Base-by-base conservation (phyloP, 129 eudicot species). In the Smallanthus sonchifolius region DNA sequence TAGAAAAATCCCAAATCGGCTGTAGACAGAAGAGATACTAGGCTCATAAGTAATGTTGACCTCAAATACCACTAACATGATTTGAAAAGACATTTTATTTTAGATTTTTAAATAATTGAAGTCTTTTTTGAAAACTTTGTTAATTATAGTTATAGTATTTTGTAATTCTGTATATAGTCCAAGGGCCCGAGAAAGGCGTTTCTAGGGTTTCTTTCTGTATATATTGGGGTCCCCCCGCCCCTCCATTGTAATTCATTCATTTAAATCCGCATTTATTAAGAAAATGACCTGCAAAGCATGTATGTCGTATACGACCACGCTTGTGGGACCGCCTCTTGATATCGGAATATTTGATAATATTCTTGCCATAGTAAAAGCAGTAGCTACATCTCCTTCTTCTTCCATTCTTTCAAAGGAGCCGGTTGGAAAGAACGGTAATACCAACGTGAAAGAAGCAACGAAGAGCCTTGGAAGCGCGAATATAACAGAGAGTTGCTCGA, bases 301-400 rank as follows among this genome's bases (percentile, higher is more conserved):
- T 73, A 92, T 92, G 76, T 92, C 97, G 72, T 89, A 92, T 30
- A 92, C 82, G 45, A 89, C 97, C 65, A 92, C 77, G 79, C 97
- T 92, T 69, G 97, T 92, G 15, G 97, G 97, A 52, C 97, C 97
- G 40, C 97, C 97, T 83, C 97, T 92, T 6, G 97, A 92, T 65
- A 82, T 82, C 7, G 97, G 97, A 75, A 82, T 89, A 70, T 87
- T 92, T 32, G 97, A 92, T 51, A 92, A 77, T 71, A 92, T 89
- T 76, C 97, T 83, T 14, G 97, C 97, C 92, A 92, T 83, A 54
- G 97, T 92, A 70, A 87, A 92, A 34, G 97, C 97, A 68, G 97
- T 92, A 34, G 97, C 97, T 16, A 92, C 96, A 77, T 92, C 97
- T 14, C 97, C 97, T 83, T 92, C 97, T 79, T 89, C 97, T 82